Base-by-base conservation (phyloP, 2,329 filamentous ascomycete genomes). In the Paradendryphiella salina region DNA sequence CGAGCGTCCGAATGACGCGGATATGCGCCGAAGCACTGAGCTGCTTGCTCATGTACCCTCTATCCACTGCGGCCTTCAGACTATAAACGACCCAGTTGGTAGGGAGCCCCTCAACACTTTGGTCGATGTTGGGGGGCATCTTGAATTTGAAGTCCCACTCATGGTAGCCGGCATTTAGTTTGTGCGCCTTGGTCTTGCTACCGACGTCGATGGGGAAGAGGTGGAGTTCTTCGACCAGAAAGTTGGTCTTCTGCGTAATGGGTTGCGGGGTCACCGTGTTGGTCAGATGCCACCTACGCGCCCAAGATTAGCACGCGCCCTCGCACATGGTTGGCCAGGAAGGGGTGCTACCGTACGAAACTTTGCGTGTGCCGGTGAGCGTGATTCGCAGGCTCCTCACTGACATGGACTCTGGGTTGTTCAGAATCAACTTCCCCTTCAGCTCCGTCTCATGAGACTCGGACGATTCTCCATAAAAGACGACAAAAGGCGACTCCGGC, bases 11-110 rank as follows among this genome's bases (percentile, higher is more conserved):
- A 39, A 80, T 77, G 17, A 80, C 73, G 41, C 78, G 70, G 44
- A 80, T 76, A 56, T 80, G 78, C 58, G 93, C 93, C 70, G 87
- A 87, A 28, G 89, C 83, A 61, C 89, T 85, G 42, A 96, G 79
- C 70, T 96, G 91, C 77, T 95, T 93, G 65, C 88, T 86, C 65
- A 96, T 85, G 77, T 94, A 95, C 55, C 91, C 89, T 52, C 92
- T 80, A 37, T 87, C 88, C 42, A 97, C 86, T 43, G 90, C 92
- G 1, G 93, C 94, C 74, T 96, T 96, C 66, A 99, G 80, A 60
- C 88, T 86, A 75, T 97, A 99, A 39, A 90, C 88, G 53, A 97
- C 86, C 75, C 88, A 93, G 13, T 89, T 92, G 63, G 95, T 89
- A 48, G 83, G 81, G 49, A 97, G 79, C 3, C 94, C 94, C 75